Percentiles rank a stretch among this genome's conserved stretches.
These are phyloP conservation scores for Naegleria gruberi DNA, from an alignment of 208 protist genomes.

Conservation along the genomic window DNA sequence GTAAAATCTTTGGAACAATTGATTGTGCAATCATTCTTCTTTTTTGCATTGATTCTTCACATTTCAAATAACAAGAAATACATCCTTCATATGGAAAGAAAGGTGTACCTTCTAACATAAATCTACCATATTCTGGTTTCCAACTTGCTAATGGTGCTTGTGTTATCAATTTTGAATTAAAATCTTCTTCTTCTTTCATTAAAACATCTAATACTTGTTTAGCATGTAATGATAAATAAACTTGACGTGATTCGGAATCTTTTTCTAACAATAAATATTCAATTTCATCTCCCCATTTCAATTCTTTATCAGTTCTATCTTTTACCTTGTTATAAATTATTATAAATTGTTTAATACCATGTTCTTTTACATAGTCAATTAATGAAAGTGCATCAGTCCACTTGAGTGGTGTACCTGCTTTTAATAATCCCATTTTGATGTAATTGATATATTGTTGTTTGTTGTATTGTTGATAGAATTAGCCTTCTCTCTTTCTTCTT, in stretches of 20 bases:
- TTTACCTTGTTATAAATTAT: conserved; percentile 65
- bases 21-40: conserved; percentile 57
- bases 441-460: not conserved
- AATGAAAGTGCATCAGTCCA: not conserved
- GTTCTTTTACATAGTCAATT: conserved; percentile 60
- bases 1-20: not conserved
- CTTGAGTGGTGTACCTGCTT: not conserved
- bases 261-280: conserved; percentile 38
- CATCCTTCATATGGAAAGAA: conserved; percentile 63
- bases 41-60: conserved; percentile 57
- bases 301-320: conserved; percentile 52
- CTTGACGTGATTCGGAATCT: not conserved
- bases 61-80: conserved; percentile 61
- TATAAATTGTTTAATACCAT: conserved; percentile 87
- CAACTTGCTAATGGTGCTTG: not conserved
- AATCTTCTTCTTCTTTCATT: conserved; percentile 13
- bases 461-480: too few relatives aligned
- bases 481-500: too few relatives aligned
- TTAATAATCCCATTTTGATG: not conserved
- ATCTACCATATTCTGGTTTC: conserved; percentile 41
- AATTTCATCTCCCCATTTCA: conserved; percentile 87
- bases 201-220: conserved; percentile 34
- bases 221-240: conserved; percentile 28
- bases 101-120: conserved; percentile 87
- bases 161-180: not conserved